phyloP scores from a whole-genome alignment of 202 grass and related monocot species.

The Musa balbisiana region DNA sequence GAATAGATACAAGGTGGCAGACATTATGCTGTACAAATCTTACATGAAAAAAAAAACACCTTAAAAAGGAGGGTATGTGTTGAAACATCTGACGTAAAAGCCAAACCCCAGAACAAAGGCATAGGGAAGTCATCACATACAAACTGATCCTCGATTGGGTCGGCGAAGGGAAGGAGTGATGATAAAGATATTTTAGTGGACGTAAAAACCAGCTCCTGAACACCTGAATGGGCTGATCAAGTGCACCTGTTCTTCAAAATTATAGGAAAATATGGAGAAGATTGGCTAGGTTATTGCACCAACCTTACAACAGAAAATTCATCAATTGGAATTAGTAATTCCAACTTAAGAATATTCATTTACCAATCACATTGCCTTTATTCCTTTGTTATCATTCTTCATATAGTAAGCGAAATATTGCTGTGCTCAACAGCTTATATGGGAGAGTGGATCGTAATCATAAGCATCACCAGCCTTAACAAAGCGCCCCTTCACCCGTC shows the following conservation, averaged over 20 bases:
- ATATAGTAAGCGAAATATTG: background rate
- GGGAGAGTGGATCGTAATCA: conserved; percentile 87
- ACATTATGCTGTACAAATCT: too few relatives aligned
- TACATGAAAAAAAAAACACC: background rate
- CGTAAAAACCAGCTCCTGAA: too few relatives aligned
- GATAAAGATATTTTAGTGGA: background rate
- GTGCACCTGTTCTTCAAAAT: too few relatives aligned
- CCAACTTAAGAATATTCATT: too few relatives aligned
- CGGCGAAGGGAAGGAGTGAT: background rate
- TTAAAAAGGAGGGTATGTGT: background rate
- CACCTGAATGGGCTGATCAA: too few relatives aligned
- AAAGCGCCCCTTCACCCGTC: conserved; percentile 89
- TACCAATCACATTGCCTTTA: background rate
- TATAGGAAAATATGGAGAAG: background rate
- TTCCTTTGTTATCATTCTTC: background rate
- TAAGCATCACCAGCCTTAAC: conserved; percentile 93
- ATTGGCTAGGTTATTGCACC: background rate
- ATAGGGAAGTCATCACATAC: background rate
- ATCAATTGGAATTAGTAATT: too few relatives aligned
- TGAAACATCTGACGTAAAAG: background rate
- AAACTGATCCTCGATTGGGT: background rate
- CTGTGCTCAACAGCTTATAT: conserved; percentile 60
- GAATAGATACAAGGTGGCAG: too few relatives aligned
- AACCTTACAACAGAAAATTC: too few relatives aligned
- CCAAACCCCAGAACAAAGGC: background rate